A percentile compares a stretch with the other conserved stretches of the same genome.
Evolutionary conservation across 441 rosid genomes (phyloP).

Genomic region (Jatropha podagrica): DNA sequence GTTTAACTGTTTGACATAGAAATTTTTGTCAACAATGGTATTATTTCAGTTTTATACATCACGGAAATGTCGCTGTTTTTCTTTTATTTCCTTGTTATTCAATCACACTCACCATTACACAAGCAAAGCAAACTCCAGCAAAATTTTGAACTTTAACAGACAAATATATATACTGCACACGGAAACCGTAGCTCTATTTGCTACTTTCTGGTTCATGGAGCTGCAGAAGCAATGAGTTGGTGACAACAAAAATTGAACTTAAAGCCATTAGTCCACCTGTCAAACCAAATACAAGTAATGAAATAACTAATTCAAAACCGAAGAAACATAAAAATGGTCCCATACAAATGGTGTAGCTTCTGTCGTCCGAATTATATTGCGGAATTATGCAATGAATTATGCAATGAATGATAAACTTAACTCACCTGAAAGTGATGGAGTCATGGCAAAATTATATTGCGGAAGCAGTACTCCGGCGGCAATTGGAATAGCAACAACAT

Average conservation of each 20-base stretch:
- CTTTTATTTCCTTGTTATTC: background rate
- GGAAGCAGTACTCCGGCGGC: constrained; percentile 95
- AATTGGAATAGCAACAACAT: constrained; percentile 72
- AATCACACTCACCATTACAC: background rate
- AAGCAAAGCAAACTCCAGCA: background rate
- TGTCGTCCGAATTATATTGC: background rate
- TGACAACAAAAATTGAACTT: constrained; percentile 84
- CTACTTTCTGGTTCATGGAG: constrained; percentile 48
- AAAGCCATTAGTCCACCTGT: constrained; percentile 91
- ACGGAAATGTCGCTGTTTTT: background rate
- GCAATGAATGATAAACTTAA: background rate
- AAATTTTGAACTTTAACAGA: background rate
- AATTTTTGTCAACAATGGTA: too few relatives aligned
- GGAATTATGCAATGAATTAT: background rate
- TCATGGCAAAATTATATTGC: constrained; percentile 84
- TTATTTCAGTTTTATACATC: background rate
- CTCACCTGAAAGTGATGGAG: constrained; percentile 87
- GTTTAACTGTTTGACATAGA: too few relatives aligned
- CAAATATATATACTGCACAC: background rate
- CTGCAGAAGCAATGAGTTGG: constrained; percentile 82
- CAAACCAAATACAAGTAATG: constrained; percentile 11
- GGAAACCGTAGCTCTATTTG: constrained; percentile 19
- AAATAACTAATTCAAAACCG: background rate
- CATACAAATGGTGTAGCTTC: background rate
- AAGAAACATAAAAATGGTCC: constrained; percentile 1